phyloP scores from a whole-genome alignment of 148 eudicot genomes.

The Heliosperma pusillum region DNA sequence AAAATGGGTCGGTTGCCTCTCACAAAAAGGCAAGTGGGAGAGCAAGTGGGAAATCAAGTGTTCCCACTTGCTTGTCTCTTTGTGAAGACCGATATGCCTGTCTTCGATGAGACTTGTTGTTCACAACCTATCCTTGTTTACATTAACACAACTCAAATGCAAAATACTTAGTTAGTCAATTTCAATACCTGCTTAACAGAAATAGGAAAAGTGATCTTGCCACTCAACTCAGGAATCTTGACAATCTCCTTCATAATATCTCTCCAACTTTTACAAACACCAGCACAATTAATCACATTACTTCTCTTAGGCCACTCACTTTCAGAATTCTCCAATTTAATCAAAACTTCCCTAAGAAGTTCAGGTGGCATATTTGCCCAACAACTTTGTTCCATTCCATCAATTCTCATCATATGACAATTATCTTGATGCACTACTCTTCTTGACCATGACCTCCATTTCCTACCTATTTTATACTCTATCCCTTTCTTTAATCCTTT shows the following conservation, averaged over 20 bases:
- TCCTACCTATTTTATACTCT: constrained; percentile 36
- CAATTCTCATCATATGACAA: constrained; percentile 28
- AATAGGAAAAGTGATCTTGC: constrained; percentile 55
- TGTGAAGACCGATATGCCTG: too few relatives aligned
- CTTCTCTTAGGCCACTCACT: constrained; percentile 50
- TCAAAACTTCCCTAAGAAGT: constrained; percentile 65
- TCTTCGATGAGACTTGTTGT: too few relatives aligned
- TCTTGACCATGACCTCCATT: constrained; percentile 48
- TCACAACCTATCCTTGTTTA: too few relatives aligned
- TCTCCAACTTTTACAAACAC: constrained; percentile 62
- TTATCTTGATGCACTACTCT: constrained; percentile 44
- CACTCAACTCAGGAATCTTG: constrained; percentile 44
- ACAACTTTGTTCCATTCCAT: constrained; percentile 39
- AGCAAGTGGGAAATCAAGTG: too few relatives aligned
- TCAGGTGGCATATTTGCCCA: constrained; percentile 73
- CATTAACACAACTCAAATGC: background rate
- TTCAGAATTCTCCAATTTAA: constrained; percentile 59
- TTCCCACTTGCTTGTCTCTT: too few relatives aligned
- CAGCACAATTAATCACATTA: constrained; percentile 53
- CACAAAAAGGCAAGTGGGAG: too few relatives aligned
- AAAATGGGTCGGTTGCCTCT: too few relatives aligned
- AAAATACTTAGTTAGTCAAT: background rate
- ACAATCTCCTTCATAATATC: constrained; percentile 57
- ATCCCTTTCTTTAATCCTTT: constrained; percentile 26
- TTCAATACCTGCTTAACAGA: constrained; percentile 54